Base-by-base conservation (phyloP, 192 early-diverging fungal genomes). In the Backusella luteola region DNA sequence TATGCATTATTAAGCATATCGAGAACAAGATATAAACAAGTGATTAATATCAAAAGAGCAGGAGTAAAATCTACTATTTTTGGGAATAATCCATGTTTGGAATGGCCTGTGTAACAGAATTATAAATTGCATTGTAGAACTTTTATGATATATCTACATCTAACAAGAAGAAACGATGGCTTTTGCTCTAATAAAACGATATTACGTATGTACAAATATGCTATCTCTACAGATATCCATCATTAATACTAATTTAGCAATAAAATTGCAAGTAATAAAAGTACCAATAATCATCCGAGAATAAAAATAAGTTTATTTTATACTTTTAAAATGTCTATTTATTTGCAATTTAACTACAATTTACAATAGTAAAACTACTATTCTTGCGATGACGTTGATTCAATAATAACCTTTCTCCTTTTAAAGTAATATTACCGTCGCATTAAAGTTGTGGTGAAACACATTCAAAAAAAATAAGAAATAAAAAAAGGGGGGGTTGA, bases 191-290 rank as follows among this genome's bases (percentile, higher is more conserved):
- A 49, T 49, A 49, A n/a, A n/a, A 49, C 46, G 46, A 49, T 21
- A 49, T n/a, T 49, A 49, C 6, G 15, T 21, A 49, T 49, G 19
- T 49, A 49, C 19, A 49, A n/a, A 21, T 49, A 49, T 49, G 46
- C 46, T 49, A 19, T 21, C 15, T 17, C 5, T 17, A 56, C n/a
- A 56, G 2, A 21, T 21, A 56, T 11, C 6, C 9, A 63, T 63
- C 56, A 63, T 63, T 63, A 63, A 63, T 63, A 63, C 56, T 26
- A 29, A 63, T 63, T 63, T 63, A 63, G 56, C 12, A 63, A 29
- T 63, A 29, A 63, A 29, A 63, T 23, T 26, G 6, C 19, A 49
- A 29, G 56, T 11, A 12, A 63, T 63, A 21, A 29, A 63, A 14
- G 23, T 63, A 63, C 56, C 56, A 63, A 63, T 63, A 26, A 14